phyloP scores from a whole-genome alignment of 805 yeast species.

The Sugiyamaella mastotermitis region DNA sequence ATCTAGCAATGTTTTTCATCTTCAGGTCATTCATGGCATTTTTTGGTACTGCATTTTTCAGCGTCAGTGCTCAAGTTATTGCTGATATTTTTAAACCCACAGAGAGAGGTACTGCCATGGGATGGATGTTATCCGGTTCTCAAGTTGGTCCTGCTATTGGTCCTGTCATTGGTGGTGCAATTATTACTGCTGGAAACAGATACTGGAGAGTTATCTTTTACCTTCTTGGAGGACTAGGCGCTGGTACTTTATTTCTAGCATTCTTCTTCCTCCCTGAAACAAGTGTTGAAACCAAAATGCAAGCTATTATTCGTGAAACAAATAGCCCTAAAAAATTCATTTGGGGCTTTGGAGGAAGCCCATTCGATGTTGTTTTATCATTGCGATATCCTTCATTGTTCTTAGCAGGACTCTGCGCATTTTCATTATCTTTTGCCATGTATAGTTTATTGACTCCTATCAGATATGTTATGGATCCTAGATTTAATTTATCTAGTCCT shows the following conservation, averaged over 20 bases:
- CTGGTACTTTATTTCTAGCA: slow-evolving; percentile 30
- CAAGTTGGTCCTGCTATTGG: slow-evolving; percentile 52
- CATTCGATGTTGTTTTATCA: slow-evolving; percentile 39
- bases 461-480: slow-evolving; percentile 48
- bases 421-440: slow-evolving; percentile 44
- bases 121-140: slow-evolving; percentile 43
- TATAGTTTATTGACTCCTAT: slow-evolving; percentile 49
- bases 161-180: slow-evolving; percentile 47
- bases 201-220: slow-evolving; percentile 50
- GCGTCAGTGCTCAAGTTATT: slow-evolving; percentile 46
- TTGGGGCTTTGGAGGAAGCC: slow-evolving; percentile 35
- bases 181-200: slow-evolving; percentile 39
- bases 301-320: slow-evolving; percentile 3
- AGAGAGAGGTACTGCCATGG: slow-evolving; percentile 47
- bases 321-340: slow-evolving; percentile 31
- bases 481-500: slow-evolving; percentile 45
- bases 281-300: slow-evolving; percentile 9
- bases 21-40: slow-evolving; percentile 47
- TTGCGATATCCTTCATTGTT: slow-evolving; percentile 36
- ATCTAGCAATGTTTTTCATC: slow-evolving; percentile 49
- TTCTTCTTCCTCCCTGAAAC: slow-evolving; percentile 42
- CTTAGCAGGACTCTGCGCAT: slow-evolving; percentile 29
- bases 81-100: slow-evolving; percentile 47
- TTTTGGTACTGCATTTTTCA: slow-evolving; percentile 50
- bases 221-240: slow-evolving; percentile 43